Conservation (phyloP, 495 filamentous ascomycete genomes). For the Xylaria nigripes region DNA sequence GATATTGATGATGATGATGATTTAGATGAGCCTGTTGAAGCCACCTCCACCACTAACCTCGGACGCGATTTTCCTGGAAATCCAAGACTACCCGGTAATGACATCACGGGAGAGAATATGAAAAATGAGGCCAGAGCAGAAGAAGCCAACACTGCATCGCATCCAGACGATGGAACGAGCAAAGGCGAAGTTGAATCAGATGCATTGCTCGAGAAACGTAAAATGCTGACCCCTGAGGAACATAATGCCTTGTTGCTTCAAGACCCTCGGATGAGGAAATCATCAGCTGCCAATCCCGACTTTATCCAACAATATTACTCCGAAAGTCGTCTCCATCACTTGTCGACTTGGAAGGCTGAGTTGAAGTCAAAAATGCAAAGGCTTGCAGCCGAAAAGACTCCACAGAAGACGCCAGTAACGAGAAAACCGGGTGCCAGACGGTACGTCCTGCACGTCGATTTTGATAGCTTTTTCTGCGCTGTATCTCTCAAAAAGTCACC, state of each 20-base stretch:
- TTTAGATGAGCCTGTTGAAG: not conserved
- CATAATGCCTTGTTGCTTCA: slow-evolving; percentile 76
- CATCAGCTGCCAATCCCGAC: slow-evolving; percentile 79
- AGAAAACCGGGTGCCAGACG: slow-evolving; percentile 53
- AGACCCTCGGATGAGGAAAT: slow-evolving; percentile 75
- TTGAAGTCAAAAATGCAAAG: slow-evolving; percentile 79
- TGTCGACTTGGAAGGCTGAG: slow-evolving; percentile 93
- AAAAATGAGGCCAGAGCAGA: not conserved
- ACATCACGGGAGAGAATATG: not conserved
- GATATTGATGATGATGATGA: not conserved
- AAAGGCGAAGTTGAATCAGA: slow-evolving; percentile 14
- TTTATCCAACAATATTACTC: slow-evolving; percentile 92
- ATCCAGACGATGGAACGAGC: slow-evolving; percentile 12
- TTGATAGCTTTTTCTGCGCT: slow-evolving; percentile 95
- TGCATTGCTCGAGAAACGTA: slow-evolving; percentile 23
- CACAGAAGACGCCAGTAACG: slow-evolving; percentile 28
- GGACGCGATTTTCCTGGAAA: not conserved
- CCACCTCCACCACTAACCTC: not conserved
- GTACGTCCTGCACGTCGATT: slow-evolving; percentile 93
- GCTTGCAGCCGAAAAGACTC: slow-evolving; percentile 55
- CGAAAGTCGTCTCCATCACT: slow-evolving; percentile 86
- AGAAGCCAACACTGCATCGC: not conserved
- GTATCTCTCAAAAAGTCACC: slow-evolving; percentile 74
- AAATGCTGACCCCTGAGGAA: slow-evolving; percentile 70
- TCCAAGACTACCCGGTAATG: not conserved